A percentile compares a stretch with the other conserved stretches of the same genome.
These are phyloP conservation scores for Coemansia umbellata DNA, from an alignment of 192 early-diverging fungal genomes.

Conservation along the genomic window DNA sequence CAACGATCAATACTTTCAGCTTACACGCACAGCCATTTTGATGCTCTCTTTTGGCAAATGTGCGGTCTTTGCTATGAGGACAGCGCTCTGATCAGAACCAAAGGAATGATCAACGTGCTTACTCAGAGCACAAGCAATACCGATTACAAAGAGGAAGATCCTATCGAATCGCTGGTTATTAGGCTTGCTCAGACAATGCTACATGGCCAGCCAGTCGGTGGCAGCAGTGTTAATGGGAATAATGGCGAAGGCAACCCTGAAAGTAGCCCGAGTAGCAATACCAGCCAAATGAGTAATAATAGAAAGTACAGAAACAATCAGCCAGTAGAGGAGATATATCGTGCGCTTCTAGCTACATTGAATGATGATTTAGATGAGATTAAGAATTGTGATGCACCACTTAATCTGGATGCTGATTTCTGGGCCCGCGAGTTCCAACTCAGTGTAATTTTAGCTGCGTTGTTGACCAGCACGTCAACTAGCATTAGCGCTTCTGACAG, in stretches of 20 bases:
- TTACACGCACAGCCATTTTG: slow-evolving; percentile 20
- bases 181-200: slow-evolving; percentile 12
- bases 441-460: slow-evolving; percentile 24
- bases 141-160: slow-evolving; percentile 9
- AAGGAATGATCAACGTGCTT: not conserved
- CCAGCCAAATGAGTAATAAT: not conserved
- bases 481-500: not conserved
- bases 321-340: not conserved
- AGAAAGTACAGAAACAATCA: not conserved
- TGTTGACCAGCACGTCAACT: slow-evolving; percentile 8
- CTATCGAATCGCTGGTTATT: slow-evolving; percentile 23
- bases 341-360: slow-evolving; percentile 9
- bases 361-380: slow-evolving; percentile 20
- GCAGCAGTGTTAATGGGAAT: too few relatives aligned
- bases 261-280: not conserved
- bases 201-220: not conserved
- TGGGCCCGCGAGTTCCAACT: slow-evolving; percentile 45
- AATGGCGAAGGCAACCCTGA: not conserved
- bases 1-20: slow-evolving; percentile 31
- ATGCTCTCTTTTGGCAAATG: slow-evolving; percentile 38
- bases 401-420: slow-evolving; percentile 27
- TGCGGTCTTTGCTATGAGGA: slow-evolving; percentile 29
- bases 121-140: slow-evolving; percentile 2
- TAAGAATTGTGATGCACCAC: not conserved
- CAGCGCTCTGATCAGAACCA: not conserved